These are phyloP conservation scores for Cardamine occulta DNA, from an alignment of 345 rosid species.

Conservation along the genomic window DNA sequence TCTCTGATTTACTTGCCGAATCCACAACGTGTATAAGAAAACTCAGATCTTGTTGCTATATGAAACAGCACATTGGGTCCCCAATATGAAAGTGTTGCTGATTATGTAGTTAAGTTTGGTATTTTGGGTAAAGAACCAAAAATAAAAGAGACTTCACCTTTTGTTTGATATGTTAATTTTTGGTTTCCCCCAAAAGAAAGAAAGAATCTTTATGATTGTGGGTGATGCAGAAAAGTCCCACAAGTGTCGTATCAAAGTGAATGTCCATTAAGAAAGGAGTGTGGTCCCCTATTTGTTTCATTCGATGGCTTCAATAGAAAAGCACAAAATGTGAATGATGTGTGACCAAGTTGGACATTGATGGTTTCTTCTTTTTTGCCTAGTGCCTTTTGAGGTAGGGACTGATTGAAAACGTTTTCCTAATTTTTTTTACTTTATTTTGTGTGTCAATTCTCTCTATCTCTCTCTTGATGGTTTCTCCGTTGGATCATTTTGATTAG, in stretches of 20 bases:
- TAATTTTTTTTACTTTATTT: not conserved
- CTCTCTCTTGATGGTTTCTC: not conserved
- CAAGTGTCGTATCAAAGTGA: constrained; percentile 39
- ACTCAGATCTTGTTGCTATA: constrained; percentile 36
- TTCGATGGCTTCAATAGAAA: constrained; percentile 40
- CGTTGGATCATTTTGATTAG: constrained; percentile 26
- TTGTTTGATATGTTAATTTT: constrained; percentile 6
- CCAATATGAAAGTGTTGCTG: constrained; percentile 27
- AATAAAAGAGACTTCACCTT: constrained; percentile 4
- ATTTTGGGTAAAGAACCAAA: not conserved
- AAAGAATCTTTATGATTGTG: constrained; percentile 40
- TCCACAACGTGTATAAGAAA: constrained; percentile 38
- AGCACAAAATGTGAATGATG: constrained; percentile 43
- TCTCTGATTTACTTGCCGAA: constrained; percentile 22
- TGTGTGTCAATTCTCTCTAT: not conserved
- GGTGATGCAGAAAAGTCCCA: constrained; percentile 42
- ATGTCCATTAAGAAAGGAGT: constrained; percentile 33
- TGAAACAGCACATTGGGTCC: constrained; percentile 31
- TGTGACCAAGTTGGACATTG: constrained; percentile 43
- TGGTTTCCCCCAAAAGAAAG: constrained; percentile 23
- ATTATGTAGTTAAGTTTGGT: constrained; percentile 26
- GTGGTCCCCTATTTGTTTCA: constrained; percentile 43
- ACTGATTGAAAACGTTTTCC: not conserved
- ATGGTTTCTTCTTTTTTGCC: constrained; percentile 37
- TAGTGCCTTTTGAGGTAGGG: constrained; percentile 41